Evolutionary conservation across 1,139 yeast species (phyloP).

Genomic region (Eremothecium sinecaudum): DNA sequence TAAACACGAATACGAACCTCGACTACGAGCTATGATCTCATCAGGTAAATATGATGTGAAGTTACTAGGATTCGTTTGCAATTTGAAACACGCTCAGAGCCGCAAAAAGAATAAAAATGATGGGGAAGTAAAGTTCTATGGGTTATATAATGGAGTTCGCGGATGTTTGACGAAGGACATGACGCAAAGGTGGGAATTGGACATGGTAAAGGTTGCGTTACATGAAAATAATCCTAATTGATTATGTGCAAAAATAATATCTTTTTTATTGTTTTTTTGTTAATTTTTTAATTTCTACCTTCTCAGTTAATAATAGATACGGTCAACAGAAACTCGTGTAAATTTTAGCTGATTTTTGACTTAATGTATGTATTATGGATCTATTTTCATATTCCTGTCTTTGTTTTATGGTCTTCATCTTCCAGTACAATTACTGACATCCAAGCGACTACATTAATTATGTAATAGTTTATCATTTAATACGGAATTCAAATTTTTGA

Average conservation of each 20-base stretch:
- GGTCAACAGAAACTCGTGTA: too few species aligned
- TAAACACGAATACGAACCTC: constrained; percentile 71
- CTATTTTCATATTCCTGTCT: too few species aligned
- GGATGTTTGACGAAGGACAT: constrained; percentile 50
- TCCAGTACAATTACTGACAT: too few species aligned
- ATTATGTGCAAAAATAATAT: too few species aligned
- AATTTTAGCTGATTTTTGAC: too few species aligned
- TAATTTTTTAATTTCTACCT: too few species aligned
- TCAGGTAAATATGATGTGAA: constrained; percentile 52
- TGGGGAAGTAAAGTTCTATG: constrained; percentile 13
- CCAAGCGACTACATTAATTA: too few species aligned
- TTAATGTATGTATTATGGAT: too few species aligned
- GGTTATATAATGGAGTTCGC: constrained; percentile 38
- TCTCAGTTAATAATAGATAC: too few species aligned
- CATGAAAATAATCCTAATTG: constrained; percentile 3
- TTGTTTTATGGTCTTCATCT: too few species aligned
- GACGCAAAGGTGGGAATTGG: constrained; percentile 43
- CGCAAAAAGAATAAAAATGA: too few species aligned
- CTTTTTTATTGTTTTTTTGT: too few species aligned
- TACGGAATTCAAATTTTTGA: not conserved
- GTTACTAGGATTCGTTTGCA: constrained; percentile 33
- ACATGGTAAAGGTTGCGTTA: constrained; percentile 24
- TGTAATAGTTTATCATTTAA: not conserved
- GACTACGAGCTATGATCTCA: constrained; percentile 61
- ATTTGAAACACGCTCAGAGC: constrained; percentile 9